Evolutionary conservation across 257 asterid genomes (phyloP), one percentile per base, ranked within the genome.

Genomic region (Nicotiana knightiana): DNA sequence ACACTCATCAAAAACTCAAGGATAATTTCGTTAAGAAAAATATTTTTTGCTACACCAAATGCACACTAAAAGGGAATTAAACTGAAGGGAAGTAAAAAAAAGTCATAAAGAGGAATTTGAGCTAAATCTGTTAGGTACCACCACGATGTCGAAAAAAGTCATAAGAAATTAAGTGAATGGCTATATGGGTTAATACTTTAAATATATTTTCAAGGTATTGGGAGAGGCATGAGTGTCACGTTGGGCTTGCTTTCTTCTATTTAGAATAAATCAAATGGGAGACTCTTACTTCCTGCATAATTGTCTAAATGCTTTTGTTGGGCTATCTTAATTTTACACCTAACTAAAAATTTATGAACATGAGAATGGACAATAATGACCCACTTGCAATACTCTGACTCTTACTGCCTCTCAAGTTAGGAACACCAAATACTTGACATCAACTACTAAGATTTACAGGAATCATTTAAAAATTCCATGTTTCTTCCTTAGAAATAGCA

Each of bases 181-280:
- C 30, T 28, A 28, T 28, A 28, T 28, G 30, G 1, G 30, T 28
- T 28, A 21, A 28, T 28, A 0, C 30, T 28, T 28, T 1, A 28
- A 28, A 28, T 1, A 28, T 11, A 21, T 3, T 46, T 24, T 71
- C 39, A 46, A 59, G 39, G 39, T 3, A 57, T 46, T 71, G 26
- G 61, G 61, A 46, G 61, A 71, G 61, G 61, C 26, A 46, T 71
- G 61, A 71, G 78, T 71, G 78, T 71, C 61, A 71, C 61, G 37
- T 71, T 71, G 79, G 79, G 21, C 78, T 51, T 51, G 55, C 16
- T 51, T 51, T 51, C 12, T 51, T 51, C 55, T 9, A 51, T 9
- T 51, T 51, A 9, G 11, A 32, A 3, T 32, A 32, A 32, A 32
- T 32, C 3, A 3, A 51, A 51, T 51, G 17, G 55, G 3, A 46